Base-by-base conservation (phyloP, 768 basidiomycete species). In the Stropharia rugosoannulata region DNA sequence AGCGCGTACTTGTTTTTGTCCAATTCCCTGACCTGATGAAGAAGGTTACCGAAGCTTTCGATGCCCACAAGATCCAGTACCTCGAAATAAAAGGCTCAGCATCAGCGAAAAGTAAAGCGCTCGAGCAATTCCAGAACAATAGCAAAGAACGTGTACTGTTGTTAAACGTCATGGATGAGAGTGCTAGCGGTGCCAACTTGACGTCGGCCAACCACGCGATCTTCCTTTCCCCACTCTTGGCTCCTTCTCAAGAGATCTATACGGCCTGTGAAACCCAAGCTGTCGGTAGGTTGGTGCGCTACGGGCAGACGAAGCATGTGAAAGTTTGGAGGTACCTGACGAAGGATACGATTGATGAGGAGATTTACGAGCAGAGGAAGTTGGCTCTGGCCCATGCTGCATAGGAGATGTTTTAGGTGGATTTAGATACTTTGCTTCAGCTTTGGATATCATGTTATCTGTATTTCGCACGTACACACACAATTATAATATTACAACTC, bases 161-260 rank as follows among this genome's bases (percentile, higher is more conserved):
- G 51, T 74, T 98, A 58, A 93, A 93, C 62, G 90, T 96, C 59
- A 94, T 91, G 84, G 93, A 96, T 70, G 93, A 95, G 71, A 94
- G 91, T 58, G 91, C 93, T n/a, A 91, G 90, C 56, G 93, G 93
- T 42, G 90, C 90, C 61, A 98, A 98, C 68, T 73, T 98, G 67
- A 97, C 95, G 3, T 85, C 83, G 36, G 95, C 95, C 16, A 98
- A 95, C 71, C 93, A 95, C 66, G 95, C 93, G 37, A 88, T 97
- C 68, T 98, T 98, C 79, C 77, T 98, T 53, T 95, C 93, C 9
- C 95, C 95, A 8, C 80, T 98, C 38, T 87, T 95, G 37, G 86
- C 93, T 0, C 81, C 82, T 9, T 83, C 86, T 16, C 84, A 90
- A 68, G 88, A 95, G 69, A 87, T 89, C 44, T 97, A 96, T 66